These are phyloP conservation scores for Polyporus arcularius DNA, from an alignment of 768 basidiomycete genomes.

Conservation along the genomic window DNA sequence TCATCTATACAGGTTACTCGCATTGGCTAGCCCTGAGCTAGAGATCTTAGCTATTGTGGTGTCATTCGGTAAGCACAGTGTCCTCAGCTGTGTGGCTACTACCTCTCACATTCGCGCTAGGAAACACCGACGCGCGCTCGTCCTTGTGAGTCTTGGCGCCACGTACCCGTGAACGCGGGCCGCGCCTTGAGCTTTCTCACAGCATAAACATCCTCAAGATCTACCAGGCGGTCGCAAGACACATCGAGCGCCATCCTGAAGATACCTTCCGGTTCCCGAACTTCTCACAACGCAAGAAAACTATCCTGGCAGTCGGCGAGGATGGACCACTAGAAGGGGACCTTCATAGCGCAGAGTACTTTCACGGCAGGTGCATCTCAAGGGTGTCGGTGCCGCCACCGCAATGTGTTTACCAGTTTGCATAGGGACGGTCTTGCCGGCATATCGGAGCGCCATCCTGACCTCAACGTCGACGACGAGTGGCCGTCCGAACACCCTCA, in stretches of 20 bases:
- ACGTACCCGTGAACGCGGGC: conserved; percentile 9
- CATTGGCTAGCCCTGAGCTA: conserved; percentile 81
- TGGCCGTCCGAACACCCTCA: conserved; percentile 39
- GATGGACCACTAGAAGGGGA: conserved; percentile 70
- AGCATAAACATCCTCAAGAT: conserved; percentile 77
- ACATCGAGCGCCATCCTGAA: conserved; percentile 56
- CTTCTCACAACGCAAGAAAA: conserved; percentile 50
- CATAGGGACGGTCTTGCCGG: conserved; percentile 68
- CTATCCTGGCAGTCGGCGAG: conserved; percentile 66
- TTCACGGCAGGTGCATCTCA: conserved; percentile 66
- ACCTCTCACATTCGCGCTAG: conserved; percentile 35
- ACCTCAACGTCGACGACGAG: conserved; percentile 44
- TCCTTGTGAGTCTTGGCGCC: conserved; percentile 51
- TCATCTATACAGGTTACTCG: conserved; percentile 55
- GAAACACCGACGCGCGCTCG: conserved; percentile 68
- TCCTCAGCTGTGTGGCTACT: background rate
- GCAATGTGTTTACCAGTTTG: background rate
- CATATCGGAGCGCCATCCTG: conserved; percentile 65
- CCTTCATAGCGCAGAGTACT: conserved; percentile 76
- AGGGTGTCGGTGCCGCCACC: background rate
- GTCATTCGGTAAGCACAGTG: conserved; percentile 62
- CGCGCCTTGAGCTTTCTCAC: background rate
- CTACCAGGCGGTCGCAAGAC: conserved; percentile 65
- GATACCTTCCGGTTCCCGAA: conserved; percentile 62
- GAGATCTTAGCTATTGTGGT: conserved; percentile 76